Base-by-base conservation (phyloP, 202 grass and related monocot genomes). In the Musa balbisiana region DNA sequence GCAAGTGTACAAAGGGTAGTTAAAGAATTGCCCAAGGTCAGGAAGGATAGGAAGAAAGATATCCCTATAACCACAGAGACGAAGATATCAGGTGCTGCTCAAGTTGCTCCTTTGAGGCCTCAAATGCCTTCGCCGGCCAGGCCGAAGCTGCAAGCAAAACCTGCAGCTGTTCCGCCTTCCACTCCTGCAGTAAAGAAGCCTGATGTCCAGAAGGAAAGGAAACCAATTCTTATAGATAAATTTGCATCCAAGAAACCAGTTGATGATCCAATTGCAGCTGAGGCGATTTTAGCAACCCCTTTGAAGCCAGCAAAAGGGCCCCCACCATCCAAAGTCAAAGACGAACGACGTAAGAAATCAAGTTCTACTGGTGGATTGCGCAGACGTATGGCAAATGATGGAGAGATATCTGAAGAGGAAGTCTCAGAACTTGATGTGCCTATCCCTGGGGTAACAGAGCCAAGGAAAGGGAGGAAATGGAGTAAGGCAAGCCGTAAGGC, bases 221-320 rank as follows among this genome's bases (percentile, higher is more conserved):
- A 91, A 69, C 94, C 94, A 60, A 93, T 97, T 74, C 83, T 97
- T 62, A 87, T 97, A 29, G 94, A 97, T 69, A 97, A 89, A 82
- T 93, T 91, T 74, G 88, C 89, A 82, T 83, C 86, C 51, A 97
- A 93, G 73, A 93, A 81, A 79, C 73, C 88, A 84, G 17, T 75
- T 49, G 63, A 83, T 68, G 88, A 91, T 82, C 80, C 93, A 51
- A 66, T 88, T 85, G 88, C 86, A 79, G 78, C 85, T 74, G 88
- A 81, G 76, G 81, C 84, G 73, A 51, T 89, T 25, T 52, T 85
- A 82, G 74, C 72, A 33, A 27, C 71, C 25, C 88, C 85, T 69
- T 55, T 77, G 83, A 87, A 87, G 67, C 90, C 84, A 59, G 83
- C 86, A 81, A 79, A 85, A 70, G 86, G 86, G 2, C 22, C 69